Evolutionary conservation across 1,139 yeast species (phyloP).

Genomic region (Suhomyces yuchorum): DNA sequence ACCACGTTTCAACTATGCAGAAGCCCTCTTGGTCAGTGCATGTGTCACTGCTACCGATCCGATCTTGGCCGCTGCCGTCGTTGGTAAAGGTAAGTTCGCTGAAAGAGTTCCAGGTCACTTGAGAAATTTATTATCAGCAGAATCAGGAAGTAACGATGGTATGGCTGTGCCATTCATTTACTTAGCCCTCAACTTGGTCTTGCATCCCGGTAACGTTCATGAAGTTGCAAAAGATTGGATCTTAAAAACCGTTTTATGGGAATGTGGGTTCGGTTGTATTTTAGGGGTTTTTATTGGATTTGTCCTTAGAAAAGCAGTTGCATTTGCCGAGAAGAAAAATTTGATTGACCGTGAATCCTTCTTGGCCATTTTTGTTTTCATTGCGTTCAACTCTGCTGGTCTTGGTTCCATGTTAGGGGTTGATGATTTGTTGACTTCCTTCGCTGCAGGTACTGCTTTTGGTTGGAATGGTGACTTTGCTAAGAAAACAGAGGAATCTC

Average conservation of each 20-base stretch:
- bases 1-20: constrained; percentile 78
- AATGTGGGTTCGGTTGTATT: constrained; percentile 81
- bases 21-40: constrained; percentile 80
- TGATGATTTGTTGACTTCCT: constrained; percentile 89
- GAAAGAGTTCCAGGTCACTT: constrained; percentile 95
- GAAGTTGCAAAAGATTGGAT: constrained; percentile 86
- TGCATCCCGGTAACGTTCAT: constrained; percentile 64
- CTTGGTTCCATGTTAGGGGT: constrained; percentile 90
- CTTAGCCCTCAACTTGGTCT: constrained; percentile 67
- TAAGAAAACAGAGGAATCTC: constrained; percentile 83
- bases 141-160: constrained; percentile 97
- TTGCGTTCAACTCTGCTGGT: constrained; percentile 90
- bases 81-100: constrained; percentile 97
- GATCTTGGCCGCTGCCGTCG: constrained; percentile 96
- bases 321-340: constrained; percentile 72
- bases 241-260: constrained; percentile 77
- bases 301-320: constrained; percentile 68
- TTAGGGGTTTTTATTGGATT: constrained; percentile 82
- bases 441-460: constrained; percentile 95
- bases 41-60: constrained; percentile 99
- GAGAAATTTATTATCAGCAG: constrained; percentile 86
- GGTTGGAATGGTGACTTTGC: constrained; percentile 98
- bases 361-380: constrained; percentile 82
- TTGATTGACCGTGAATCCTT: constrained; percentile 93
- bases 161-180: constrained; percentile 96